Base-by-base conservation (phyloP, 2,329 filamentous ascomycete genomes). In the Colletotrichum horii region DNA sequence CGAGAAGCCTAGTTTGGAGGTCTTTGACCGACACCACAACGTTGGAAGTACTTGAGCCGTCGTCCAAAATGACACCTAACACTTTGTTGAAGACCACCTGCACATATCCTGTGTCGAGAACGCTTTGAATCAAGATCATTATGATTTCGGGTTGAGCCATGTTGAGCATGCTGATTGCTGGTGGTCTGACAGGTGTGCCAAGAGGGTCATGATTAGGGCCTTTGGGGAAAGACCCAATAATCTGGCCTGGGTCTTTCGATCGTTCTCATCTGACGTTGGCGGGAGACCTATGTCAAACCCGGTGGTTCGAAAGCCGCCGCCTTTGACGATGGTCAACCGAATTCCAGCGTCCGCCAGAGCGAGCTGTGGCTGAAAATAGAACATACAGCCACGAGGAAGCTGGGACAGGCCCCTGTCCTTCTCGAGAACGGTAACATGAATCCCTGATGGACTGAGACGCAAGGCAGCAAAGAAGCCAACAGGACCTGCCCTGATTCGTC, bases 401-500 rank as follows among this genome's bases (percentile, higher is more conserved):
- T 58, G 55, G 22, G 14, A 58, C 55, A 58, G 22, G 12, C 52
- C 7, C 22, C 52, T 19, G 3, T 56, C 14, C 12, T 56, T 56
- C 22, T 56, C 14, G 22, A 56, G 52, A 2, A 56, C 7, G 52
- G 52, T 28, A 16, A 56, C 52, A 24, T 22, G 52, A 28, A 56
- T 16, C 4, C 14, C 52, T n/a, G 52, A 22, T n/a, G 26, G 22
- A 16, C 52, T 11, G 11, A 56, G 52, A 56, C 52, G 48, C 48
- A 55, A 19, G 24, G 48, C 48, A 26, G 48, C 48, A 55, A 55
- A 55, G n/a, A 55, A n/a, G 48, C 48, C 48, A 22, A 56, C 52
- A 3, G 52, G 14, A 56, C 52, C 52, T 8, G 52, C 52, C n/a
- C n/a, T n/a, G n/a, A n/a, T 77, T 87, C 1, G 67, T 89, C 3